These are phyloP conservation scores for Rickenella mellea DNA, from an alignment of 768 basidiomycete genomes.

Conservation along the genomic window DNA sequence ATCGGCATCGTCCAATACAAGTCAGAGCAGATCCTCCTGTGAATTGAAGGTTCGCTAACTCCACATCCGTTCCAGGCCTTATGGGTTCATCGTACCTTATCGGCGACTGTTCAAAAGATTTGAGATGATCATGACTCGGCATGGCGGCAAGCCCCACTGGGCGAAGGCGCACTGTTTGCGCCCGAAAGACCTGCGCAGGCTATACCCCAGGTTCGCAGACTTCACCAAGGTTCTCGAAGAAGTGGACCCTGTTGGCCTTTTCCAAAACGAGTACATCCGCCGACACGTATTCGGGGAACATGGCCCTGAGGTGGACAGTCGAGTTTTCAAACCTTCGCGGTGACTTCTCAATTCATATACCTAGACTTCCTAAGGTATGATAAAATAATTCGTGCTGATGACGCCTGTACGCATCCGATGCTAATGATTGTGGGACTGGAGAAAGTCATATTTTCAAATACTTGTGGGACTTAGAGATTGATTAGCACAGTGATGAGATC, in stretches of 20 bases:
- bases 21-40: conserved; percentile 35
- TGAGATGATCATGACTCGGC: conserved; percentile 55
- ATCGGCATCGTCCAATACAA: conserved; percentile 98
- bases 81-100: conserved; percentile 77
- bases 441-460: background rate
- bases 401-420: background rate
- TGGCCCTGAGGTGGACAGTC: conserved; percentile 26
- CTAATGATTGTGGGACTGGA: background rate
- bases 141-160: conserved; percentile 91
- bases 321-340: conserved; percentile 36
- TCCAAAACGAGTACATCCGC: conserved; percentile 84
- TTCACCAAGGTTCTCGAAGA: conserved; percentile 57
- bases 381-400: background rate
- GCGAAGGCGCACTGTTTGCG: conserved; percentile 79
- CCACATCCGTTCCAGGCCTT: too few species aligned
- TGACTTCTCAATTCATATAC: conserved; percentile 8
- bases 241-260: conserved; percentile 68
- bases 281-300: conserved; percentile 73
- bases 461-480: too few species aligned
- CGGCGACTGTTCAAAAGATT: conserved; percentile 66
- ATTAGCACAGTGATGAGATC: too few species aligned
- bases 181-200: conserved; percentile 47
- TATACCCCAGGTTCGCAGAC: conserved; percentile 79
- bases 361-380: background rate
- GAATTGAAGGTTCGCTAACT: conserved; percentile 2